These are phyloP conservation scores for Ceratocystis albifundus DNA, from an alignment of 2,329 filamentous ascomycete genomes.

Conservation along the genomic window DNA sequence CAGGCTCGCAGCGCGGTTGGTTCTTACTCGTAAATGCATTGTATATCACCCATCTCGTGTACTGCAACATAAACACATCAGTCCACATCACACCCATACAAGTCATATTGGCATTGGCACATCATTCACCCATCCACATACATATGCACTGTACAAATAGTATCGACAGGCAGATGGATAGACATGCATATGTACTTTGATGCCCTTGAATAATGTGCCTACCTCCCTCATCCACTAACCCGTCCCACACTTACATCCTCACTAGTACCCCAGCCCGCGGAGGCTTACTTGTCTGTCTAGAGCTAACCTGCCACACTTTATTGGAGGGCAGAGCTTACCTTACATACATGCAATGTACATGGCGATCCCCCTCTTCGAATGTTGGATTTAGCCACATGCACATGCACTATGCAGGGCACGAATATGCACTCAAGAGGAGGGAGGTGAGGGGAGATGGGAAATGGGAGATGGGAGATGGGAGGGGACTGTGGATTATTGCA, in stretches of 20 bases:
- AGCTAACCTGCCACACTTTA: background rate
- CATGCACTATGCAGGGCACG: constrained; percentile 9
- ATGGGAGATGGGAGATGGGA: background rate
- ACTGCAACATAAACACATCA: background rate
- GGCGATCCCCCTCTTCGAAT: background rate
- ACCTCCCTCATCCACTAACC: background rate
- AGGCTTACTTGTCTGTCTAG: background rate
- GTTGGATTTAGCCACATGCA: background rate
- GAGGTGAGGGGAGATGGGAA: background rate
- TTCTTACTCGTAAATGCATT: background rate
- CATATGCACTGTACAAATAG: too few species aligned
- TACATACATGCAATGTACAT: background rate
- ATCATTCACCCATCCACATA: background rate
- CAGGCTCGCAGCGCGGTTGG: background rate
- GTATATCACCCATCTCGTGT: background rate
- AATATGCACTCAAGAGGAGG: constrained; percentile 10
- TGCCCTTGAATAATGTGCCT: background rate
- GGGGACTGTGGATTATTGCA: background rate
- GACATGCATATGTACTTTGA: background rate
- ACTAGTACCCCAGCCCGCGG: background rate
- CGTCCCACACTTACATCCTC: background rate
- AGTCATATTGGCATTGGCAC: background rate
- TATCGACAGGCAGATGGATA: background rate
- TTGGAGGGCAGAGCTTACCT: background rate
- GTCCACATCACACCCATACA: background rate